Evolutionary conservation across 441 rosid species (phyloP), one percentile per base, ranked within the genome.

Genomic region (Macaranga tanarius): DNA sequence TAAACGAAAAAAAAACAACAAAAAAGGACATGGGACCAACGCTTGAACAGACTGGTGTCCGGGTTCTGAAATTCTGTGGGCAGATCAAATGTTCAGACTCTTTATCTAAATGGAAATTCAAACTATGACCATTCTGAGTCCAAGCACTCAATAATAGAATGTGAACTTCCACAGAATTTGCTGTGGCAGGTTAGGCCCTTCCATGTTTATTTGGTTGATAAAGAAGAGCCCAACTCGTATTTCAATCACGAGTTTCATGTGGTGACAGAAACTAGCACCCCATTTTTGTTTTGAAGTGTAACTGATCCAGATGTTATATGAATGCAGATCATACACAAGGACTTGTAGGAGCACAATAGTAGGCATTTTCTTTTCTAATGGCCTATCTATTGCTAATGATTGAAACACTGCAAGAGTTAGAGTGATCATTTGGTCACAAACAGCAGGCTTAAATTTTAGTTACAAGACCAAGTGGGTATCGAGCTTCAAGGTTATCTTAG

Each of bases 251-350:
- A 56, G 56, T 44, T 64, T 28, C 48, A 58, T 16, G 56, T 56
- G 65, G 74, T 56, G 52, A 11, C n/a, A 19, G 28, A 28, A 9
- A 11, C 23, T 15, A 15, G 19, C 52, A 8, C 25, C 42, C 50
- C 44, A 4, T 57, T 34, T 34, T 12, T 20, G 17, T 23, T 42
- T n/a, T 45, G 6, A 51, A 45, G 22, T 15, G 15, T 7, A 45
- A n/a, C 42, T 56, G 76, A 57, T 19, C 76, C 65, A 4, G 65
- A 28, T 58, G 10, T 40, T 40, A 8, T 20, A 69, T 55, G 50
- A 40, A 31, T 68, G 48, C 50, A 20, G 45, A n/a, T 28, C 34
- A 42, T 7, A 12, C 25, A 62, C 65, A 9, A 38, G 3, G 13
- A 23, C 50, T 13, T 20, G 8, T 31, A 7, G 3, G 20, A 5